phyloP scores from a whole-genome alignment of 2,329 filamentous ascomycete species.

The Fusarium chlamydosporum region DNA sequence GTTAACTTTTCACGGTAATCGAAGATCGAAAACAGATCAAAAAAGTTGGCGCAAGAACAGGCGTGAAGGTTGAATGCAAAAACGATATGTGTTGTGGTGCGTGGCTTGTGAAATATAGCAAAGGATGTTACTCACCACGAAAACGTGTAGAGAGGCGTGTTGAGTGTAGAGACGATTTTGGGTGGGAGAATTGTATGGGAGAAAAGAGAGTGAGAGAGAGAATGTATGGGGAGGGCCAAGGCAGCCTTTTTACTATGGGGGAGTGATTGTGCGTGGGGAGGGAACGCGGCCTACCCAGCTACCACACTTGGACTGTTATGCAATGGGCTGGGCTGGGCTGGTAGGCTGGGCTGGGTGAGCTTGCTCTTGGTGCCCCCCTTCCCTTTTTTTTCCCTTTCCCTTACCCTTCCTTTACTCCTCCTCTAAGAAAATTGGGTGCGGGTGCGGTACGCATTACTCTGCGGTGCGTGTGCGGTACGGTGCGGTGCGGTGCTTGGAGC shows the following conservation, averaged over 20 bases:
- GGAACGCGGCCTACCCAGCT: slow-evolving; percentile 51
- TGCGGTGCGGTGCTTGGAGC: slow-evolving; percentile 39
- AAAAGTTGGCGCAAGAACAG: slow-evolving; percentile 27
- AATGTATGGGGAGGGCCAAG: slow-evolving; percentile 68
- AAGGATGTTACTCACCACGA: slow-evolving; percentile 66
- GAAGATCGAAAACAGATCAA: slow-evolving; percentile 39
- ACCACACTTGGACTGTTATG: slow-evolving; percentile 50
- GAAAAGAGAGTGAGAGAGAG: slow-evolving; percentile 68
- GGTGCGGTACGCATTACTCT: slow-evolving; percentile 45
- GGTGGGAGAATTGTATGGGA: slow-evolving; percentile 73
- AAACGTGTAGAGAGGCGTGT: slow-evolving; percentile 58
- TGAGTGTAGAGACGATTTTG: slow-evolving; percentile 61
- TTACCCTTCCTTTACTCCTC: slow-evolving; percentile 21
- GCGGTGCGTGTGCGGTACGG: slow-evolving; percentile 18
- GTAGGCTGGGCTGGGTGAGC: slow-evolving; percentile 39
- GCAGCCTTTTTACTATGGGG: slow-evolving; percentile 75
- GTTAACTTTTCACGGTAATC: slow-evolving; percentile 38
- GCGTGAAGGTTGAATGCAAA: slow-evolving; percentile 53
- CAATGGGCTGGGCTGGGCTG: slow-evolving; percentile 36
- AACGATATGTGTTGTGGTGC: slow-evolving; percentile 55
- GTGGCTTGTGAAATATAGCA: slow-evolving; percentile 40
- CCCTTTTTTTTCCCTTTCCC: slow-evolving; percentile 7
- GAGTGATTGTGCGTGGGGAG: slow-evolving; percentile 69
- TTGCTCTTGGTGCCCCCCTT: slow-evolving; percentile 41
- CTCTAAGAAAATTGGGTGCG: slow-evolving; percentile 50